phyloP scores from a whole-genome alignment of 129 eudicot genomes.

The Silybum marianum region DNA sequence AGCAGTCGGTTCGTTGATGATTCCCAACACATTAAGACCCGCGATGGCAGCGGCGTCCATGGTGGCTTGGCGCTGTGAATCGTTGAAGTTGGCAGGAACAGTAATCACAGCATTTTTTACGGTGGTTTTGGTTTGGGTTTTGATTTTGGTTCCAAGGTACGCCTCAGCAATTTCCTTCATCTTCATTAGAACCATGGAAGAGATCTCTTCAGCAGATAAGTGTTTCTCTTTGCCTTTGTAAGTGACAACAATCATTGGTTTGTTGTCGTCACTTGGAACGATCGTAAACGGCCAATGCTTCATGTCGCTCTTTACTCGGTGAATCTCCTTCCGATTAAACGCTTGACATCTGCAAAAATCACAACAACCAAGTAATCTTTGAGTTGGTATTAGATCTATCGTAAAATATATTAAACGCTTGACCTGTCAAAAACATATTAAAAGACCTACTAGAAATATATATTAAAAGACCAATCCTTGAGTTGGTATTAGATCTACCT shows the following conservation, averaged over 20 bases:
- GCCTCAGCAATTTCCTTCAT: constrained; percentile 38
- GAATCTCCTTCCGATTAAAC: constrained; percentile 62
- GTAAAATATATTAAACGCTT: too few species aligned
- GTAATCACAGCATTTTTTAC: constrained; percentile 29
- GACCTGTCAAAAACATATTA: too few species aligned
- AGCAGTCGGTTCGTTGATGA: constrained; percentile 37
- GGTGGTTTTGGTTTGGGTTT: too few species aligned
- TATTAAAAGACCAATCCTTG: too few species aligned
- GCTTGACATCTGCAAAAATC: constrained; percentile 49
- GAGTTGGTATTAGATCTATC: too few species aligned
- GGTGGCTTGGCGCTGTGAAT: constrained; percentile 37
- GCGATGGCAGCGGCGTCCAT: constrained; percentile 35
- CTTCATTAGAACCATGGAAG: constrained; percentile 33
- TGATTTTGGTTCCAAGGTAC: constrained; percentile 14
- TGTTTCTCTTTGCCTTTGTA: constrained; percentile 39
- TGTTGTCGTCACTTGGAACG: constrained; percentile 23
- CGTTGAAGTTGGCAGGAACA: constrained; percentile 39
- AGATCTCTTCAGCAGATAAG: constrained; percentile 37
- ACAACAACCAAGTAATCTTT: too few species aligned
- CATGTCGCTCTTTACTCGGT: constrained; percentile 55
- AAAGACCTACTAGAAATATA: too few species aligned
- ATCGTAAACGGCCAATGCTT: constrained; percentile 40
- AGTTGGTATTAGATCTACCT: too few species aligned
- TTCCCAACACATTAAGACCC: constrained; percentile 36
- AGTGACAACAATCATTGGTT: constrained; percentile 28